Evolutionary conservation across 495 filamentous ascomycete genomes (phyloP).

Genomic region (Filosporella fistucella): DNA sequence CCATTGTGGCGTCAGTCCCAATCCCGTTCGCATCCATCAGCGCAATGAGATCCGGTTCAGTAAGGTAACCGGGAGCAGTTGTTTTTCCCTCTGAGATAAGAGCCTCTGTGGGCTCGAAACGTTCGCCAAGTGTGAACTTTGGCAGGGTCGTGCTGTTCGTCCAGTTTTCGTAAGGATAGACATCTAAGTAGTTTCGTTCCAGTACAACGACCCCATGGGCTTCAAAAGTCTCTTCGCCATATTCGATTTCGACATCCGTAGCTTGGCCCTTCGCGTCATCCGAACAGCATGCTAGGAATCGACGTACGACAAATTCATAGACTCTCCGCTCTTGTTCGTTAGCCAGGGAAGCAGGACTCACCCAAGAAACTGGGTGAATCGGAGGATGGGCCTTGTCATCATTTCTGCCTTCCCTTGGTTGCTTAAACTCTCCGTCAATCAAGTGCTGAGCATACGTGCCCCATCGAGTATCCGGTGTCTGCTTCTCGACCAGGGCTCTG

Average conservation of each 20-base stretch:
- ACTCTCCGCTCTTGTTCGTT: slow-evolving; percentile 63
- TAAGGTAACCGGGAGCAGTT: slow-evolving; percentile 75
- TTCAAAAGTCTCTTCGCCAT: slow-evolving; percentile 78
- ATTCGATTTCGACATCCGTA: slow-evolving; percentile 79
- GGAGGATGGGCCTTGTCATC: slow-evolving; percentile 97
- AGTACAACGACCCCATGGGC: slow-evolving; percentile 81
- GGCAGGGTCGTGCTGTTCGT: slow-evolving; percentile 81
- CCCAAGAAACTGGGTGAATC: slow-evolving; percentile 88
- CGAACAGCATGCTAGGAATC: slow-evolving; percentile 94
- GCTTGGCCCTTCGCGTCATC: slow-evolving; percentile 84
- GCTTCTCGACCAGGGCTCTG: slow-evolving; percentile 74
- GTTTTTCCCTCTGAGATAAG: slow-evolving; percentile 87
- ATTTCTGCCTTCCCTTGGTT: slow-evolving; percentile 75
- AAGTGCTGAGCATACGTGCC: slow-evolving; percentile 78
- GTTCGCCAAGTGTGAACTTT: slow-evolving; percentile 68
- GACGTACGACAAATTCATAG: slow-evolving; percentile 91
- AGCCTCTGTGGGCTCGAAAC: slow-evolving; percentile 85
- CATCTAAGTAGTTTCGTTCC: slow-evolving; percentile 87
- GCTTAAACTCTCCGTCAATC: slow-evolving; percentile 71
- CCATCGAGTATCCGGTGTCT: slow-evolving; percentile 71
- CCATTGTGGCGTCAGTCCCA: slow-evolving; percentile 98
- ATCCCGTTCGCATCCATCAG: slow-evolving; percentile 99
- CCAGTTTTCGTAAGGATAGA: slow-evolving; percentile 96
- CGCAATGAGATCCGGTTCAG: slow-evolving; percentile 93
- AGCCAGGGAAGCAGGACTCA: slow-evolving; percentile 54